phyloP scores from a whole-genome alignment of 345 rosid species.

The Gossypium thurberi region DNA sequence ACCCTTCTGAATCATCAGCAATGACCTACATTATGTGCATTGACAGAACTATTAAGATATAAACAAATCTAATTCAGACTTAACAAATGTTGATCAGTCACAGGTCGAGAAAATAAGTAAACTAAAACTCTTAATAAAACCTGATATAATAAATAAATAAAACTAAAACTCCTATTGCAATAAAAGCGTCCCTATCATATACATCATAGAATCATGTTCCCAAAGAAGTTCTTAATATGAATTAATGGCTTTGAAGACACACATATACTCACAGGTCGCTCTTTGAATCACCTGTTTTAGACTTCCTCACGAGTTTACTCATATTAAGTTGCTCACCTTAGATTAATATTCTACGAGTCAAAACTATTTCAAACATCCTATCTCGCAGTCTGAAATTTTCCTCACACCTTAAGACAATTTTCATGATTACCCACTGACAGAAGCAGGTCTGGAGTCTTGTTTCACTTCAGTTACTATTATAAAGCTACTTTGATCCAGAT shows the following conservation, averaged over 20 bases:
- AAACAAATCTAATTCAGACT: not conserved
- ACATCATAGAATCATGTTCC: not conserved
- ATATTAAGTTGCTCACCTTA: not conserved
- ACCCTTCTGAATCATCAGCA: constrained; percentile 51
- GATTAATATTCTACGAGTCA: not conserved
- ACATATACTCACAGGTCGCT: not conserved
- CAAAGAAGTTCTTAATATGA: not conserved
- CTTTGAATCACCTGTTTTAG: too few relatives aligned
- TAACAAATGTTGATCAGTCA: not conserved
- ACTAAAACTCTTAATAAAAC: too few relatives aligned
- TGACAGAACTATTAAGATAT: not conserved
- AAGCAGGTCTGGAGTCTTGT: not conserved
- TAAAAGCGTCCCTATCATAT: too few relatives aligned
- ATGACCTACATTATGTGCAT: constrained; percentile 42
- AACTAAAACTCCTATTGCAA: too few relatives aligned
- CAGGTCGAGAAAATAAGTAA: too few relatives aligned
- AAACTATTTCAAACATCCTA: not conserved
- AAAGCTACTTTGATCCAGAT: not conserved
- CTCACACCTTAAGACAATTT: not conserved
- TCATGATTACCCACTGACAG: not conserved
- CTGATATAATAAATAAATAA: too few relatives aligned
- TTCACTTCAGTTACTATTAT: not conserved
- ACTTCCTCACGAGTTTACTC: not conserved
- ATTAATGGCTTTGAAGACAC: not conserved
- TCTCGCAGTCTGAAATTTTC: not conserved